Percentiles rank a stretch among this genome's conserved stretches.
Conservation (phyloP, 2,329 filamentous ascomycete species). For the Nigrospora oryzae region DNA sequence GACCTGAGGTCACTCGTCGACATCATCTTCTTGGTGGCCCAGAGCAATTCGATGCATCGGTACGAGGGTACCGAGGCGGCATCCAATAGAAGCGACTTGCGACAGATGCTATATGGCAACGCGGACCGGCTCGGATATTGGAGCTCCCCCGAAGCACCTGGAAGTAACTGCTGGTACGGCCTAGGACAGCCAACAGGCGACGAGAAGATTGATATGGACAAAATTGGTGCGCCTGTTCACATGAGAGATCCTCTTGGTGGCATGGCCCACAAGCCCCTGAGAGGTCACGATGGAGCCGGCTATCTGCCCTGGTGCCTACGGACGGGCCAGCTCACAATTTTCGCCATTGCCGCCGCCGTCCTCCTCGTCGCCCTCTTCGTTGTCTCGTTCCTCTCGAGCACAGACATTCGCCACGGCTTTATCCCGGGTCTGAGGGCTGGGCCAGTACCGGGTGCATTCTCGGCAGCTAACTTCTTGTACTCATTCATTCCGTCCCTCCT, state of each 20-base stretch:
- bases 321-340: constrained; percentile 56
- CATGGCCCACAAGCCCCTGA: constrained; percentile 21
- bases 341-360: constrained; percentile 49
- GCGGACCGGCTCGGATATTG: constrained; percentile 79
- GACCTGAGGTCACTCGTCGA: constrained; percentile 78
- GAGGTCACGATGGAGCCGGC: constrained; percentile 48
- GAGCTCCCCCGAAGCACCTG: constrained; percentile 55
- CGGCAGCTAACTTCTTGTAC: constrained; percentile 81
- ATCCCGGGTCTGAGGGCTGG: constrained; percentile 55
- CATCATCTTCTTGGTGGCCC: constrained; percentile 66
- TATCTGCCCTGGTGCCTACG: constrained; percentile 74
- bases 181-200: constrained; percentile 17
- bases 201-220: constrained; percentile 15
- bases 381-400: constrained; percentile 67
- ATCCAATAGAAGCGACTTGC: constrained; percentile 40
- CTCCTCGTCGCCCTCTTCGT: constrained; percentile 65
- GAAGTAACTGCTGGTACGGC: constrained; percentile 61
- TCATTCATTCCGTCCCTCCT: constrained; percentile 63
- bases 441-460: constrained; percentile 60
- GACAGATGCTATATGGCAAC: constrained; percentile 45
- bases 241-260: constrained; percentile 9
- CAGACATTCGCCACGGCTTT: constrained; percentile 62
- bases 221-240: constrained; percentile 14
- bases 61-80: constrained; percentile 63
- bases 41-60: constrained; percentile 68